These are phyloP conservation scores for Erysimum cheiri DNA, from an alignment of 441 rosid species.

Conservation along the genomic window DNA sequence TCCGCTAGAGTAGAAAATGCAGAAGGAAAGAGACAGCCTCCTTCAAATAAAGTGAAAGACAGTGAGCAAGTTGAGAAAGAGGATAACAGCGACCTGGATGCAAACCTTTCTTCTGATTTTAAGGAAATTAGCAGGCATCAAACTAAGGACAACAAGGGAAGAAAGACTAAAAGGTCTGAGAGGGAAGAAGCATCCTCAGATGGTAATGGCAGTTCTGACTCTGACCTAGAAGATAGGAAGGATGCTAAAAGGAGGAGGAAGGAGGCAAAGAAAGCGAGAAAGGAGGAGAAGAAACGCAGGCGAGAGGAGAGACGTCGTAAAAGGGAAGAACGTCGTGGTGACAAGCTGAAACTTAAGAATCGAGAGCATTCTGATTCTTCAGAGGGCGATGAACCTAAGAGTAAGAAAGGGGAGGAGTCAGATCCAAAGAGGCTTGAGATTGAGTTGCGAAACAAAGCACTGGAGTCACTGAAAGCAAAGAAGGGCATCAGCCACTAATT, in stretches of 20 bases:
- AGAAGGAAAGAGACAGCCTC: conserved; percentile 50
- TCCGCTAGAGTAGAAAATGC: conserved; percentile 48
- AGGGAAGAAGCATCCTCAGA: conserved; percentile 67
- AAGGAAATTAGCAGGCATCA: conserved; percentile 58
- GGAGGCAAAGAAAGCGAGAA: conserved; percentile 82
- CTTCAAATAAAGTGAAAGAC: conserved; percentile 46
- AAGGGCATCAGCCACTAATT: conserved; percentile 70
- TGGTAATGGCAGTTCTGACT: conserved; percentile 59
- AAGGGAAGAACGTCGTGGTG: conserved; percentile 80
- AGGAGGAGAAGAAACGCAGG: conserved; percentile 81
- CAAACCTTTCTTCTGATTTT: conserved; percentile 53
- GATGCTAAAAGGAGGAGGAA: conserved; percentile 86
- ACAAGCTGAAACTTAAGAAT: conserved; percentile 66
- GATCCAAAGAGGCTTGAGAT: conserved; percentile 91
- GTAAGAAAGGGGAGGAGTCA: conserved; percentile 53
- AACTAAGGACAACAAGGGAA: conserved; percentile 56
- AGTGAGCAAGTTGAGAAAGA: conserved; percentile 50
- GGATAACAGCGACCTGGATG: conserved; percentile 49
- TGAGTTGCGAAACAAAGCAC: conserved; percentile 92
- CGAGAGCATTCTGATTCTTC: conserved; percentile 56
- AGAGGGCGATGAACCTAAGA: conserved; percentile 62
- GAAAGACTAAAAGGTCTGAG: conserved; percentile 67
- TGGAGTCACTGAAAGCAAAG: conserved; percentile 96
- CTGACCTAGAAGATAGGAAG: conserved; percentile 79
- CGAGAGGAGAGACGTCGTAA: conserved; percentile 82